A percentile compares a stretch with the other conserved stretches of the same genome.
These are phyloP conservation scores for Dendrocalamus latiflorus DNA, from an alignment of 202 grass and related monocot genomes.

Conservation along the genomic window DNA sequence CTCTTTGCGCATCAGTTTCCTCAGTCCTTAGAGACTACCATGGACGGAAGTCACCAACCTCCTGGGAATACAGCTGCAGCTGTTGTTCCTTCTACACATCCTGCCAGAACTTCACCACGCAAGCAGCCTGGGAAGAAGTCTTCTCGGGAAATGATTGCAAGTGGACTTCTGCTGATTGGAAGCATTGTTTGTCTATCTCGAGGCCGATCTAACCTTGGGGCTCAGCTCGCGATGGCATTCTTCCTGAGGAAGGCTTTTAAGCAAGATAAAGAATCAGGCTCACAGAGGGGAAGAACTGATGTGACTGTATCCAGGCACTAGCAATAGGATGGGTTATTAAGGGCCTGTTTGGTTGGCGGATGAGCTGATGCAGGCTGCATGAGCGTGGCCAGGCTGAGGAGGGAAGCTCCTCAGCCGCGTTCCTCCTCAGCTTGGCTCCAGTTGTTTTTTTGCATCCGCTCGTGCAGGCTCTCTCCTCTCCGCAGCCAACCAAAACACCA, in stretches of 20 bases:
- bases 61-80: background rate
- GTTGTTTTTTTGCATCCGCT: no score
- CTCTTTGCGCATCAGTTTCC: constrained; percentile 49
- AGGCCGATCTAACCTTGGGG: constrained; percentile 49
- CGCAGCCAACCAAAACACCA: no score
- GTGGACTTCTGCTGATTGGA: constrained; percentile 67
- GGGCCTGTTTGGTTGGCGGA: no score
- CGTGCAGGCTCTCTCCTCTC: no score
- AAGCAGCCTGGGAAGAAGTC: constrained; percentile 38
- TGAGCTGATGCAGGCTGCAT: no score
- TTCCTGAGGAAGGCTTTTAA: constrained; percentile 70
- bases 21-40: constrained; percentile 25
- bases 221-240: constrained; percentile 64
- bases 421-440: no score
- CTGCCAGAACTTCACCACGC: constrained; percentile 4
- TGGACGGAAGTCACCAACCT: constrained; percentile 13
- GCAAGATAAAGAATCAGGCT: constrained; percentile 23
- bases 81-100: constrained; percentile 5
- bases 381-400: no score
- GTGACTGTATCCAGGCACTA: background rate
- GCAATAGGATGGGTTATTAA: background rate
- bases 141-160: constrained; percentile 48
- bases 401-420: no score
- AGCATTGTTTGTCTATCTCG: constrained; percentile 71
- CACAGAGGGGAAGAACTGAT: constrained; percentile 13